Percentiles rank a stretch among this genome's conserved stretches.
Evolutionary conservation across 495 filamentous ascomycete species (phyloP).

Genomic region (Daldinia concentrica): DNA sequence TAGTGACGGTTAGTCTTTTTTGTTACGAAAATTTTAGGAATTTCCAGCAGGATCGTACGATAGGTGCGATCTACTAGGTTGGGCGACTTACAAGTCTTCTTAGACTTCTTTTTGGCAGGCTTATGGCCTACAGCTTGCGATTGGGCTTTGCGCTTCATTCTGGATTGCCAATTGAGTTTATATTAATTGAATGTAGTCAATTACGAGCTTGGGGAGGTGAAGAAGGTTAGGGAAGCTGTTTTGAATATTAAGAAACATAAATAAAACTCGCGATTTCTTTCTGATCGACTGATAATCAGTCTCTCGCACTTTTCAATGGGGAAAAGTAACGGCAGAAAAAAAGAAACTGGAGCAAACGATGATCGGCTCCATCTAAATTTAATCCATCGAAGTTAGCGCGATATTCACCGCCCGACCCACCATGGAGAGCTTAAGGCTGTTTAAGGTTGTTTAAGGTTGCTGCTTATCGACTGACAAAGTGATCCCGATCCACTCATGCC

Average conservation of each 20-base stretch:
- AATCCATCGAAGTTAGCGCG: constrained; percentile 17
- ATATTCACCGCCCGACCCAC: constrained; percentile 40
- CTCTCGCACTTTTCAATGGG: constrained; percentile 7
- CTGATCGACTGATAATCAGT: constrained; percentile 23
- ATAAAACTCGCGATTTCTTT: constrained; percentile 12
- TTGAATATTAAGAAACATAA: background rate
- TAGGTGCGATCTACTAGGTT: constrained; percentile 9
- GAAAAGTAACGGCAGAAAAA: constrained; percentile 34
- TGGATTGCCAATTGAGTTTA: constrained; percentile 43
- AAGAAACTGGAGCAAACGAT: constrained; percentile 11
- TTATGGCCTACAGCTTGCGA: constrained; percentile 48
- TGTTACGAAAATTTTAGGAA: constrained; percentile 11
- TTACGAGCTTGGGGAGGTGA: background rate
- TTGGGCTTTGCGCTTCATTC: constrained; percentile 62
- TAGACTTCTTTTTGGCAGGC: constrained; percentile 55
- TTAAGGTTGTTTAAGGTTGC: background rate
- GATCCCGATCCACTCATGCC: background rate
- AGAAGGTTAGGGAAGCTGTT: background rate
- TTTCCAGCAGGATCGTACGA: constrained; percentile 33
- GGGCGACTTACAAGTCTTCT: constrained; percentile 54
- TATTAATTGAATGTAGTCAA: background rate
- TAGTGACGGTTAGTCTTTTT: constrained; percentile 22
- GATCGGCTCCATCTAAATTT: constrained; percentile 15
- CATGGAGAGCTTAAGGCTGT: background rate
- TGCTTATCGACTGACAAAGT: background rate